Percentiles rank a stretch among this genome's conserved stretches.
phyloP scores from a whole-genome alignment of 164 flowering plant genomes.

The Stephania japonica region DNA sequence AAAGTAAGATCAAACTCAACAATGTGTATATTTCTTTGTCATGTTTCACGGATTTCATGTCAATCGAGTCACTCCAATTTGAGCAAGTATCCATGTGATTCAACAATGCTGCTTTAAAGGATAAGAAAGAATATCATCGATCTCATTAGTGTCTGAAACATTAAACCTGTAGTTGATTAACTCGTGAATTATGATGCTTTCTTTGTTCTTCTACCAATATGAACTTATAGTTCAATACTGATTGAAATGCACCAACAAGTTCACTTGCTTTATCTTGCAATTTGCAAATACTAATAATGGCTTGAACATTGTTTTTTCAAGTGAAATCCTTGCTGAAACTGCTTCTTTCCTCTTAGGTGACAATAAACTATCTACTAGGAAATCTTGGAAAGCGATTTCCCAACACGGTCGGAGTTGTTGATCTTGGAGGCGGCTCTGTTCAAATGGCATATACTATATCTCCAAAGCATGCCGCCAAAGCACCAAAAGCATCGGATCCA shows the following conservation, averaged over 20 bases:
- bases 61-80: neutral
- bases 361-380: conserved; percentile 76
- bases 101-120: neutral
- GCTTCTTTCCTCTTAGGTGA: conserved; percentile 46
- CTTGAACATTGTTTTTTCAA: neutral
- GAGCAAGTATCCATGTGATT: neutral
- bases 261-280: neutral
- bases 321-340: neutral
- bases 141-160: too few species aligned
- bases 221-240: too few species aligned
- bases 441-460: conserved; percentile 99
- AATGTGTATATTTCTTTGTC: neutral
- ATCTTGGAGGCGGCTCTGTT: conserved; percentile 98
- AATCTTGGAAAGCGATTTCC: conserved; percentile 62
- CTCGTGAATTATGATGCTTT: too few species aligned
- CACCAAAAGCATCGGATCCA: conserved; percentile 57
- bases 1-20: neutral
- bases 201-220: too few species aligned
- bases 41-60: neutral
- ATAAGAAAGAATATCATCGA: too few species aligned
- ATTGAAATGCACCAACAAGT: neutral
- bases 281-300: neutral
- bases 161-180: too few species aligned
- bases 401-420: conserved; percentile 87
- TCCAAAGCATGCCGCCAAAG: conserved; percentile 59